Evolutionary conservation across 306 rosid species (phyloP).

Genomic region (Cucumis cinereus): DNA sequence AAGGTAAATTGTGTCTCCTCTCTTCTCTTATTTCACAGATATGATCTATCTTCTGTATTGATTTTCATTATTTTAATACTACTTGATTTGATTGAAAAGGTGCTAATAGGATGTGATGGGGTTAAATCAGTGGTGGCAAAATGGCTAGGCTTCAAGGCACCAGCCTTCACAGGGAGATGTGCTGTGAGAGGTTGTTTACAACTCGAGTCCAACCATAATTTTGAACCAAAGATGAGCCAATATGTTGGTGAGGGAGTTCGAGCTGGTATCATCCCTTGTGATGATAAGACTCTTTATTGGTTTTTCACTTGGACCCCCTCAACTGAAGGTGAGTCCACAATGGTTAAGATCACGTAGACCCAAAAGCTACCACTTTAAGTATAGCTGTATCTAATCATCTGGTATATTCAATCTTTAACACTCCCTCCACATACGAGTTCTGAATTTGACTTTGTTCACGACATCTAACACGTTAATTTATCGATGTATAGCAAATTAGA

Average conservation of each 20-base stretch:
- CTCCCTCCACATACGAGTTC: not conserved
- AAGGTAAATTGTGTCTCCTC: conserved; percentile 23
- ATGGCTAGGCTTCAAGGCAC: conserved; percentile 53
- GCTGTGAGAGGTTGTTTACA: conserved; percentile 41
- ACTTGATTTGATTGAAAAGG: conserved; percentile 23
- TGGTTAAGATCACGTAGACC: not conserved
- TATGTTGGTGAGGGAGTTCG: conserved; percentile 47
- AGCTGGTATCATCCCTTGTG: conserved; percentile 36
- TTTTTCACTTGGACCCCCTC: conserved; percentile 43
- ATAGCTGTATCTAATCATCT: not conserved
- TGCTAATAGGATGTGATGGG: conserved; percentile 72
- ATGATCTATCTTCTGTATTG: not conserved
- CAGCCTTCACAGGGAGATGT: conserved; percentile 31
- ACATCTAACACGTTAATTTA: not conserved
- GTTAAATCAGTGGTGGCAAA: conserved; percentile 63
- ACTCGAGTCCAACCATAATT: conserved; percentile 13
- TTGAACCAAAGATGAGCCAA: conserved; percentile 26
- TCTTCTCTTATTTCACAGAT: not conserved
- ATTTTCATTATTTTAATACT: not conserved
- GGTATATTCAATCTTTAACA: not conserved
- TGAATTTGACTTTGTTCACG: not conserved
- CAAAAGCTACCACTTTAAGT: not conserved
- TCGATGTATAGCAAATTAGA: not conserved
- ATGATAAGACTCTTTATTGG: conserved; percentile 40
- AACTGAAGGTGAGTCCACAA: conserved; percentile 29